Conservation (phyloP, 1,139 yeast species). For the Debaryomyces subglobosus region DNA sequence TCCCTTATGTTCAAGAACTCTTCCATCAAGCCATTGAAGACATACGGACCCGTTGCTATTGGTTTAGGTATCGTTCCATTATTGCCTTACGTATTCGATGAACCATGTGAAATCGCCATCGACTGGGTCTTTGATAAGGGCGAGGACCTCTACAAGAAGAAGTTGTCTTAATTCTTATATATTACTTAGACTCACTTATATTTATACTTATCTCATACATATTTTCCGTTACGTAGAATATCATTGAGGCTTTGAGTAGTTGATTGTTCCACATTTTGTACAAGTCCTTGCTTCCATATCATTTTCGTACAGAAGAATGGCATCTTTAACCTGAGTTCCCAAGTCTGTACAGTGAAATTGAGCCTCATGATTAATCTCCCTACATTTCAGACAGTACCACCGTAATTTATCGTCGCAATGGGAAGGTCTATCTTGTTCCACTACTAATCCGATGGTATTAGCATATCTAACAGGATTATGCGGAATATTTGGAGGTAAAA, state of each 20-base stretch:
- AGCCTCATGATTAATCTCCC: conserved; percentile 63
- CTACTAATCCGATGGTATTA: conserved; percentile 85
- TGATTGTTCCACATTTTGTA: conserved; percentile 69
- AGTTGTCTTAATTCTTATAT: neutral
- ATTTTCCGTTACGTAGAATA: conserved; percentile 16
- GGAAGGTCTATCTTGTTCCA: conserved; percentile 89
- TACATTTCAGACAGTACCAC: conserved; percentile 84
- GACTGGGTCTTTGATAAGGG: conserved; percentile 68
- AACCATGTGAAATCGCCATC: conserved; percentile 74
- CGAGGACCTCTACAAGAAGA: conserved; percentile 34
- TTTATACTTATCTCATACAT: neutral
- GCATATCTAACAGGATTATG: conserved; percentile 90
- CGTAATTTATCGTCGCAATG: conserved; percentile 69
- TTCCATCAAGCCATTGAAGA: conserved; percentile 39
- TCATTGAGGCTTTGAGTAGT: conserved; percentile 59
- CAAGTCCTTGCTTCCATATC: conserved; percentile 72
- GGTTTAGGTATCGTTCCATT: conserved; percentile 81
- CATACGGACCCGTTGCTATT: conserved; percentile 76
- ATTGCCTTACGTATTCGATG: conserved; percentile 78
- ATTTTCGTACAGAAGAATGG: conserved; percentile 70
- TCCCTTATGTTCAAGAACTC: conserved; percentile 58
- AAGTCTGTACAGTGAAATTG: conserved; percentile 78
- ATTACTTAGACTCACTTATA: conserved; percentile 9
- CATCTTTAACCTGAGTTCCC: conserved; percentile 89
- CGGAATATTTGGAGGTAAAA: conserved; percentile 83